Percentiles rank a stretch among this genome's conserved stretches.
phyloP scores from a whole-genome alignment of 2,329 filamentous ascomycete species.

The Fusarium kyushuense region DNA sequence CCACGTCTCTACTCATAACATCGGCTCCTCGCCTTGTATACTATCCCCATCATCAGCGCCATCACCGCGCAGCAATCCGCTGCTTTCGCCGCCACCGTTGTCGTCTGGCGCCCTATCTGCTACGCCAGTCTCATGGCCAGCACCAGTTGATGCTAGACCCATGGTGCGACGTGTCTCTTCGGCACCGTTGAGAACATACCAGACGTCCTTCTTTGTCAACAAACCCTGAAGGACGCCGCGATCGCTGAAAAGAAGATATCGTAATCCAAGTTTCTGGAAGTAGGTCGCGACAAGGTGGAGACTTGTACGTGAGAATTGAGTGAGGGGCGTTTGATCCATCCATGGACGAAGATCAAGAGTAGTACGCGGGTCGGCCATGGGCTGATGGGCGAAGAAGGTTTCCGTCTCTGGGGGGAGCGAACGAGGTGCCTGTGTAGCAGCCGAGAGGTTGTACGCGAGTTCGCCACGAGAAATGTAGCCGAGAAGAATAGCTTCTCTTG shows the following conservation, averaged over 20 bases:
- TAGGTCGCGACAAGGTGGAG: conserved; percentile 90
- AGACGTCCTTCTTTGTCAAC: conserved; percentile 97
- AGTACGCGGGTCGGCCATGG: conserved; percentile 79
- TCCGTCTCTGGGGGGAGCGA: conserved; percentile 77
- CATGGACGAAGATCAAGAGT: conserved; percentile 92
- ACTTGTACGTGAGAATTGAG: conserved; percentile 79
- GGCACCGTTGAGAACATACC: conserved; percentile 87
- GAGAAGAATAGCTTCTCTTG: conserved; percentile 80
- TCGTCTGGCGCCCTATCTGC: conserved; percentile 50
- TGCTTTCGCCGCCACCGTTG: conserved; percentile 55
- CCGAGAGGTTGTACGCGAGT: conserved; percentile 79
- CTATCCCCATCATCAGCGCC: conserved; percentile 52
- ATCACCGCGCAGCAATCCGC: conserved; percentile 57
- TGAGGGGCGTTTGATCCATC: conserved; percentile 99
- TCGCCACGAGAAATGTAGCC: conserved; percentile 96
- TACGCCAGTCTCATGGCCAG: conserved; percentile 50
- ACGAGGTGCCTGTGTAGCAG: conserved; percentile 66
- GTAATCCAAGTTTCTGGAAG: conserved; percentile 92
- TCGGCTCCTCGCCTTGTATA: conserved; percentile 45
- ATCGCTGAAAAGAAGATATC: conserved; percentile 90
- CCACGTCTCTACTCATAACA: conserved; percentile 39
- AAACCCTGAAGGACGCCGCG: conserved; percentile 84
- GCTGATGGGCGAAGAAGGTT: conserved; percentile 86
- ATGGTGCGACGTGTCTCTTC: conserved; percentile 68
- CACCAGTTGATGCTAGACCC: conserved; percentile 36